A percentile compares a stretch with the other conserved stretches of the same genome.
These are phyloP conservation scores for Parasitella parasitica DNA, from an alignment of 371 early-diverging fungal genomes.

Conservation along the genomic window DNA sequence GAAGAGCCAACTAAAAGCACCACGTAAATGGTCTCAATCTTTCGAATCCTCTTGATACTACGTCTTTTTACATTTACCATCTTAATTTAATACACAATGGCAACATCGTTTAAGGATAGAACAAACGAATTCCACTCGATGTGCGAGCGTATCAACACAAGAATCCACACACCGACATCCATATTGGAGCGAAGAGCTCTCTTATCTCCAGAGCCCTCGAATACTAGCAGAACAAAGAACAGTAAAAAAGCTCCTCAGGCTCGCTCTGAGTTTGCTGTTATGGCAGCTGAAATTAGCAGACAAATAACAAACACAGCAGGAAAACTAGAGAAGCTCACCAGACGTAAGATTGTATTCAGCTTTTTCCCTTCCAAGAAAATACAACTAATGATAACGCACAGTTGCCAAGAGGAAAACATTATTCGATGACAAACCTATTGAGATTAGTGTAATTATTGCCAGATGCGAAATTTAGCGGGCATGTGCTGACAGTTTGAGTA, in stretches of 20 bases:
- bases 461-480: too few relatives aligned
- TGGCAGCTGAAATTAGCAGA: slow-evolving; percentile 65
- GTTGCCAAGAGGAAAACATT: slow-evolving; percentile 75
- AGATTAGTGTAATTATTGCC: slow-evolving; percentile 58
- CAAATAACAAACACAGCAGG: slow-evolving; percentile 63
- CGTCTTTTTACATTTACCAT: not conserved
- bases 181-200: slow-evolving; percentile 39
- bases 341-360: slow-evolving; percentile 42
- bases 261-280: slow-evolving; percentile 58
- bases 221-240: slow-evolving; percentile 6
- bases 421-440: slow-evolving; percentile 75
- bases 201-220: slow-evolving; percentile 20
- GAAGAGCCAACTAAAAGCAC: not conserved
- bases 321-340: slow-evolving; percentile 69
- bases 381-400: too few relatives aligned
- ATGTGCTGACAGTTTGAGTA: not conserved
- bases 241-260: slow-evolving; percentile 19
- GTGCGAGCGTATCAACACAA: slow-evolving; percentile 46
- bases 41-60: not conserved
- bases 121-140: slow-evolving; percentile 52
- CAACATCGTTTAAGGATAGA: slow-evolving; percentile 46
- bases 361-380: too few relatives aligned
- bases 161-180: slow-evolving; percentile 27
- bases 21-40: not conserved
- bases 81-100: not conserved